Evolutionary conservation across 495 filamentous ascomycete species (phyloP), one percentile per base, ranked within the genome.

Genomic region (Aspergillus leporis): DNA sequence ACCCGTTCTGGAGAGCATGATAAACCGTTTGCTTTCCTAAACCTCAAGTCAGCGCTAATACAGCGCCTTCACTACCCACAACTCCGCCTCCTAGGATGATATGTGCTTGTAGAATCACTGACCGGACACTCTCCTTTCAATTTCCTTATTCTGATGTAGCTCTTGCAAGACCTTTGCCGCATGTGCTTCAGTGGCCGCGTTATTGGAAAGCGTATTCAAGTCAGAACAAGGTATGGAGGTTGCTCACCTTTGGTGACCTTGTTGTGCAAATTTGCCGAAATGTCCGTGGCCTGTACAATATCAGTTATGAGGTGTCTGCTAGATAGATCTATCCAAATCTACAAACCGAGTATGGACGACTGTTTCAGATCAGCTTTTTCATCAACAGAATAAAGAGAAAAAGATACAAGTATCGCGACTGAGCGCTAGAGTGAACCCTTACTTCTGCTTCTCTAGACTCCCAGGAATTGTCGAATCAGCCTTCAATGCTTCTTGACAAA

Each of bases 221-320:
- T 12, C 13, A 2, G 38, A 16, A 12, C 7, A 18, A 3, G 19
- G 3, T 23, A 47, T 13, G 43, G 19, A 14, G 19, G 12, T 30
- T 10, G 21, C 66, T 60, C 60, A 83, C 84, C 69, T 70, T 90
- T 90, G 22, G 83, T 83, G 53, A 90, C 83, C 65, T 83, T 84
- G 61, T 87, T 86, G 66, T 88, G 84, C 25, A 90, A 73, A 68
- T 90, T 89, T 21, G 80, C 76, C 32, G 82, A 86, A 49, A 90
- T 74, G 36, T 90, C 87, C 22, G 78, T 85, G 6, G 85, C 86
- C 81, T 87, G 25, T 23, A 34, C 7, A 16, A 30, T 9, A 19
- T 59, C 13, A 53, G 34, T 38, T 12, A 22, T 21, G 59, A 50
- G n/a, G 23, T 36, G 54, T 43, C 52, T 32, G 28, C 34, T 59